Evolutionary conservation across 2,329 filamentous ascomycete genomes (phyloP).

Genomic region (Ophiostoma montium): DNA sequence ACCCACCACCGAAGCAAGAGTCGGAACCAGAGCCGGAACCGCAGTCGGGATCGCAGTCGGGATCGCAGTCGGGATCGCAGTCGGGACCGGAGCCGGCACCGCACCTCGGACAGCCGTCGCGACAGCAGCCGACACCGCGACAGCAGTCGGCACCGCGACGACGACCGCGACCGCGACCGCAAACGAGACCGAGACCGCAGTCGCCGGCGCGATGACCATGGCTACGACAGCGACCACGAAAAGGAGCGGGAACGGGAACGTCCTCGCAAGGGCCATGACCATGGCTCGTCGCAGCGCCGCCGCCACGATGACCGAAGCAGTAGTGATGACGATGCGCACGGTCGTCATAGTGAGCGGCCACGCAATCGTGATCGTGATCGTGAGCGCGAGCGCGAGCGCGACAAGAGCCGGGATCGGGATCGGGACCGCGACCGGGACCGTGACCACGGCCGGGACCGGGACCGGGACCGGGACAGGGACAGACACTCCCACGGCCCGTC

Average conservation of each 20-base stretch:
- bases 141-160: slow-evolving; percentile 19
- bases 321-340: background rate
- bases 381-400: slow-evolving; percentile 18
- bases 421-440: slow-evolving; percentile 17
- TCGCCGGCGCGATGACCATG: slow-evolving; percentile 5
- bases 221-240: slow-evolving; percentile 18
- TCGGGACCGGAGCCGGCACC: slow-evolving; percentile 18
- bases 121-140: slow-evolving; percentile 14
- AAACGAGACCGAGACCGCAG: slow-evolving; percentile 21
- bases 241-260: slow-evolving; percentile 18
- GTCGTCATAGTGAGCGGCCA: slow-evolving; percentile 15
- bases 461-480: slow-evolving; percentile 15
- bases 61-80: background rate
- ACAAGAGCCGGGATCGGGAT: slow-evolving; percentile 19
- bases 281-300: background rate
- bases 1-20: background rate
- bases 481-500: background rate
- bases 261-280: slow-evolving; percentile 4
- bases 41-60: slow-evolving; percentile 17
- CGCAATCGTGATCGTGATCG: slow-evolving; percentile 20
- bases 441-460: slow-evolving; percentile 17
- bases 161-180: slow-evolving; percentile 24
- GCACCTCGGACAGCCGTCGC: slow-evolving; percentile 3
- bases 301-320: slow-evolving; percentile 11
- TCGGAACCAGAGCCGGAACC: slow-evolving; percentile 15